Conservation (phyloP, 2,329 filamentous ascomycete species). For the Nemania sp. region DNA sequence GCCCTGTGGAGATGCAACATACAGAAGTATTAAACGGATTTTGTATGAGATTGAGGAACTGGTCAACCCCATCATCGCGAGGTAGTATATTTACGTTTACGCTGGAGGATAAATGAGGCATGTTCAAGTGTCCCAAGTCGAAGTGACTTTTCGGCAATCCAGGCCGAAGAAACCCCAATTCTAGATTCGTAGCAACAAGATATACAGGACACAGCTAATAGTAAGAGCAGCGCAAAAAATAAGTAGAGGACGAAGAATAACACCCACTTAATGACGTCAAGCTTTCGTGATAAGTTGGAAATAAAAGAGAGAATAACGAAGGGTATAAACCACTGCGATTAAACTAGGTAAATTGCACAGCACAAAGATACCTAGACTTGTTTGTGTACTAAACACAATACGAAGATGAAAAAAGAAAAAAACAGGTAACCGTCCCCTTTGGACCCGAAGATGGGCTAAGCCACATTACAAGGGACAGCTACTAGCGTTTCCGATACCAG, state of each 20-base stretch:
- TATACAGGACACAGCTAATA: background rate
- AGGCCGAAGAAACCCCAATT: background rate
- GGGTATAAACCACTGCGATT: too few relatives aligned
- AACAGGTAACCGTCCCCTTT: conserved; percentile 3
- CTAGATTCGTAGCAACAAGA: conserved; percentile 2
- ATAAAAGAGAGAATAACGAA: conserved; percentile 25
- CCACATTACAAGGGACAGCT: conserved; percentile 14
- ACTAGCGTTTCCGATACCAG: conserved; percentile 15
- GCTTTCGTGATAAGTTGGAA: conserved; percentile 29
- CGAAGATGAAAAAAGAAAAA: conserved; percentile 18
- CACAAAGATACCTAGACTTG: conserved; percentile 22
- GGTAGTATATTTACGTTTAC: conserved; percentile 23
- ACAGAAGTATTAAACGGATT: conserved; percentile 62
- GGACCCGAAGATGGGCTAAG: background rate
- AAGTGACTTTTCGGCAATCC: background rate
- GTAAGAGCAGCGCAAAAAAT: background rate
- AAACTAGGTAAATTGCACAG: background rate
- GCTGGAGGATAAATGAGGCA: conserved; percentile 14
- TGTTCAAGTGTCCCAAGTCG: conserved; percentile 11
- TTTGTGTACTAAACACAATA: conserved; percentile 3
- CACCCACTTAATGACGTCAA: conserved; percentile 26
- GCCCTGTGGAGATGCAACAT: conserved; percentile 39
- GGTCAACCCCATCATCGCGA: conserved; percentile 46
- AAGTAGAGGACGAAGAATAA: background rate
- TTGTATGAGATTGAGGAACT: conserved; percentile 61